phyloP scores from a whole-genome alignment of 768 basidiomycete species.

The Hericium coralloides region DNA sequence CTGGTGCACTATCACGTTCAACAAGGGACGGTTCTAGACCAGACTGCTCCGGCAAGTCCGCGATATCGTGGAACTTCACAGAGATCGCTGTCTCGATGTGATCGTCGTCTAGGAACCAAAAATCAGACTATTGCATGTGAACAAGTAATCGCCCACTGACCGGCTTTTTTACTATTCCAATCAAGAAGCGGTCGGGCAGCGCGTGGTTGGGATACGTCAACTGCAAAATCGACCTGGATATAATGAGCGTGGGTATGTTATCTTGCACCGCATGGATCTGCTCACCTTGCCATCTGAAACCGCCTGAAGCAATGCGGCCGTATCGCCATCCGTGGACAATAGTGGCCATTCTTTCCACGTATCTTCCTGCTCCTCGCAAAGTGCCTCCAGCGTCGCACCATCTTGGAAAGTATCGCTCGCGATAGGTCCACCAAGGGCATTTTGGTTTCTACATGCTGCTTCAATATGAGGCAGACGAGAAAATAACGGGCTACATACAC shows the following conservation, averaged over 20 bases:
- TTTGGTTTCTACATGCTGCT: constrained; percentile 45
- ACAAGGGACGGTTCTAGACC: not conserved
- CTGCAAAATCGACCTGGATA: constrained; percentile 56
- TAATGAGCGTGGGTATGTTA: not conserved
- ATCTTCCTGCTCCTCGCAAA: constrained; percentile 37
- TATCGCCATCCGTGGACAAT: constrained; percentile 72
- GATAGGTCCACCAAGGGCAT: constrained; percentile 55
- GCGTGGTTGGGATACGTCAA: constrained; percentile 58
- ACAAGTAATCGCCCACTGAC: constrained; percentile 26
- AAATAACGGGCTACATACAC: constrained; percentile 26
- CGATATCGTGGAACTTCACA: constrained; percentile 26
- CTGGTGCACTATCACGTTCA: not conserved
- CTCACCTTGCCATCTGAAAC: constrained; percentile 71
- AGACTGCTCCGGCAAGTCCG: not conserved
- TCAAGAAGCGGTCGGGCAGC: constrained; percentile 49
- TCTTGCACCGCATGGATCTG: not conserved
- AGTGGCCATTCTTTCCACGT: constrained; percentile 74
- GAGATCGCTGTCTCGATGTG: constrained; percentile 66
- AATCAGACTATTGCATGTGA: constrained; percentile 1
- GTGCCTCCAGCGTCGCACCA: constrained; percentile 53
- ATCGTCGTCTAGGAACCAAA: constrained; percentile 55
- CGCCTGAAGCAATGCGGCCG: constrained; percentile 67
- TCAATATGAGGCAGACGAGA: not conserved
- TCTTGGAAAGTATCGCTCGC: constrained; percentile 62
- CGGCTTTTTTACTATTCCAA: constrained; percentile 88